These are phyloP conservation scores for Cucurbita moschata DNA, from an alignment of 306 rosid genomes.

Conservation along the genomic window DNA sequence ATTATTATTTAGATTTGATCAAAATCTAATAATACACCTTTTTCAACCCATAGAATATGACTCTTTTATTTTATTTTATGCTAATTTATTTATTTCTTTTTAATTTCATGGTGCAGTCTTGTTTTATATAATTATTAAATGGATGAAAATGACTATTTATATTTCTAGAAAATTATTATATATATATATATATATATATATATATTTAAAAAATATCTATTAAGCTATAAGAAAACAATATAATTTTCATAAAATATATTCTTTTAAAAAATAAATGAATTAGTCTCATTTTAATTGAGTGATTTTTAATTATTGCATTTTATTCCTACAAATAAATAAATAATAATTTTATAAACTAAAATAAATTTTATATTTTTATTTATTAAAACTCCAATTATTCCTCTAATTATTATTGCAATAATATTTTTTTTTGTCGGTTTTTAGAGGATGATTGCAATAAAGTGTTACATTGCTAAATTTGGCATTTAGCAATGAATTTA, in stretches of 20 bases:
- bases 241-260: too few species aligned
- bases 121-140: background rate
- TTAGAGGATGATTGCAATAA: too few species aligned
- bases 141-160: background rate
- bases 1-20: background rate
- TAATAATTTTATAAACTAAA: too few species aligned
- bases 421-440: too few species aligned
- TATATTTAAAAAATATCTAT: background rate
- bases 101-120: background rate
- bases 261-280: too few species aligned
- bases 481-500: too few species aligned
- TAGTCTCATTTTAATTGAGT: too few species aligned
- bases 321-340: too few species aligned
- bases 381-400: background rate
- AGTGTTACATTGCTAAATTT: too few species aligned
- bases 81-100: background rate
- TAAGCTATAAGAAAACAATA: too few species aligned
- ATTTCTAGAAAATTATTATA: background rate
- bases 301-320: too few species aligned
- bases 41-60: background rate
- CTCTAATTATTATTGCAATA: too few species aligned
- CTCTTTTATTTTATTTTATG: background rate
- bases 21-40: background rate
- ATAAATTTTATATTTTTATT: background rate
- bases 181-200: background rate